Percentiles rank a stretch among this genome's conserved stretches.
Conservation (phyloP, 2,329 filamentous ascomycete genomes). For the Pseudogymnoascus sp. region DNA sequence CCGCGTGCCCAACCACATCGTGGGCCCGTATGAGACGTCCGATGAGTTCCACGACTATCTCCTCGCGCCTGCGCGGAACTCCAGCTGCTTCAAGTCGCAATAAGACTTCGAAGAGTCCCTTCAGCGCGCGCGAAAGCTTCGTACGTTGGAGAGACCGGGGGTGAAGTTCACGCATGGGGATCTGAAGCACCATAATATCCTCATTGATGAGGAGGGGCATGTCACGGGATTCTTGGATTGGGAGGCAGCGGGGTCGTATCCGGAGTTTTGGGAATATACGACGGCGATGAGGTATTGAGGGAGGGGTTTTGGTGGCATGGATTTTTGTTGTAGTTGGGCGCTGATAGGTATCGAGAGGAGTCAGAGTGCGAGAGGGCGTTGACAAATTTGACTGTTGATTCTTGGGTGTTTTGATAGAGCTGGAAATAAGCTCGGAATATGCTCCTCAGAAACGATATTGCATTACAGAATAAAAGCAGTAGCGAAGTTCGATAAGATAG, state of each 20-base stretch:
- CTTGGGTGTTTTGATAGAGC: constrained; percentile 16
- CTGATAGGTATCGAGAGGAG: constrained; percentile 19
- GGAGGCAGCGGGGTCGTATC: constrained; percentile 44
- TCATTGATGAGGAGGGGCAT: constrained; percentile 33
- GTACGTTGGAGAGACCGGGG: constrained; percentile 17
- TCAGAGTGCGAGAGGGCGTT: constrained; percentile 22
- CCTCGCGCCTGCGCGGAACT: constrained; percentile 16
- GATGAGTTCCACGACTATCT: constrained; percentile 22
- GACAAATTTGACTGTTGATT: constrained; percentile 20
- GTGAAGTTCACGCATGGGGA: constrained; percentile 45
- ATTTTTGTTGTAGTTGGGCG: constrained; percentile 21
- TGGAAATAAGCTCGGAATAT: background rate
- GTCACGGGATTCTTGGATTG: constrained; percentile 42
- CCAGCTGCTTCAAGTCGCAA: constrained; percentile 14
- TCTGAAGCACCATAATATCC: constrained; percentile 41
- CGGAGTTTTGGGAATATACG: constrained; percentile 33
- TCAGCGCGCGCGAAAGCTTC: constrained; percentile 16
- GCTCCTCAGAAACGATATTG: background rate
- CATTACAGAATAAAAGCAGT: background rate
- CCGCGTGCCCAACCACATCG: constrained; percentile 19
- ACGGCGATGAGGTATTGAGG: constrained; percentile 20
- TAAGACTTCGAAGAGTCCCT: constrained; percentile 15
- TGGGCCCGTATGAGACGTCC: constrained; percentile 20
- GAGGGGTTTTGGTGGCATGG: constrained; percentile 23
- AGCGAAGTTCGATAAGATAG: background rate